Conservation (phyloP, 176 grass and related monocot genomes). For the Areca catechu region DNA sequence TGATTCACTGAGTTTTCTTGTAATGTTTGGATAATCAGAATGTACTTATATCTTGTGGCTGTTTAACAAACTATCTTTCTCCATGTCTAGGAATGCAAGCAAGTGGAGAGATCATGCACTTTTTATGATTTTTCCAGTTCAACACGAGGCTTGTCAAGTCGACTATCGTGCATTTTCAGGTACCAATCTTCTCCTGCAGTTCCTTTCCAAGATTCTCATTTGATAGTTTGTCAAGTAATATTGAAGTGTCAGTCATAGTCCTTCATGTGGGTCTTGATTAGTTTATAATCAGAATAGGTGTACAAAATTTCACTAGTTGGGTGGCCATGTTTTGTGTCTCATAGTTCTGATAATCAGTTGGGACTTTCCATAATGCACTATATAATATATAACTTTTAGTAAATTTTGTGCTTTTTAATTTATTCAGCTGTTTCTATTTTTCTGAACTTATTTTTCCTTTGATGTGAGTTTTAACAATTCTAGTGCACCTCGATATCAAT, state of each 20-base stretch:
- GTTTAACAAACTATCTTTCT: conserved; percentile 2
- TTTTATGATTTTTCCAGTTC: conserved; percentile 92
- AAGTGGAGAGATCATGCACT: conserved; percentile 39
- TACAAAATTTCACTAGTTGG: neutral
- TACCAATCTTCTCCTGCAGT: conserved; percentile 15
- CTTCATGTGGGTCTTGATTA: neutral
- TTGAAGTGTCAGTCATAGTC: too few relatives aligned
- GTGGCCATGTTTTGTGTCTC: too few relatives aligned
- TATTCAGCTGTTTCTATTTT: too few relatives aligned
- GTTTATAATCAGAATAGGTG: neutral
- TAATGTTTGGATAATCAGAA: neutral
- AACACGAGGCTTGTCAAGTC: conserved; percentile 61
- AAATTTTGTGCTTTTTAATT: too few relatives aligned
- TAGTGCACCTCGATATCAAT: too few relatives aligned
- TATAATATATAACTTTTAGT: too few relatives aligned
- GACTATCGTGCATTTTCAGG: conserved; percentile 93
- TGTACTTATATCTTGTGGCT: neutral
- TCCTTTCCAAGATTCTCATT: neutral
- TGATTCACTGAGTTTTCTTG: too few relatives aligned
- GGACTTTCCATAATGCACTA: too few relatives aligned
- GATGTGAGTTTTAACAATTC: too few relatives aligned
- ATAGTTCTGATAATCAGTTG: too few relatives aligned
- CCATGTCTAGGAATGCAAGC: conserved; percentile 40
- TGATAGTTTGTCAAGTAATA: too few relatives aligned
- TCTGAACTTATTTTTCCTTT: too few relatives aligned